These are phyloP conservation scores for Mollisiaceae sp. DNA, from an alignment of 2,329 filamentous ascomycete species.

Conservation along the genomic window DNA sequence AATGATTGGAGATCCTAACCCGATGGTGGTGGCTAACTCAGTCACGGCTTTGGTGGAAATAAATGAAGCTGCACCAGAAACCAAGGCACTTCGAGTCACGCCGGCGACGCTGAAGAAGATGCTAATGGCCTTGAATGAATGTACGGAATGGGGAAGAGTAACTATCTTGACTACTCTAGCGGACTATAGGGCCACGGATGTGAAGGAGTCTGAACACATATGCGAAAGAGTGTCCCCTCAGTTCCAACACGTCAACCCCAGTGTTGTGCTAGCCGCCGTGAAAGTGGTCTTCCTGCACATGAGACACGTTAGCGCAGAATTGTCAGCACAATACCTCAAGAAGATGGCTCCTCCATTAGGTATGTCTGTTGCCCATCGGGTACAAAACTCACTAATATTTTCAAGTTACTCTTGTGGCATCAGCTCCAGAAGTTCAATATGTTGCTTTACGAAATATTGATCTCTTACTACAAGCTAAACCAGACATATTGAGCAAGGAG, in stretches of 20 bases:
- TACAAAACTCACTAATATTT: conserved; percentile 24
- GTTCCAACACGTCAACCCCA: conserved; percentile 98
- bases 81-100: conserved; percentile 82
- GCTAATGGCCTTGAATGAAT: conserved; percentile 94
- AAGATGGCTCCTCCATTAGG: conserved; percentile 98
- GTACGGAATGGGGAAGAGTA: conserved; percentile 96
- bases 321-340: conserved; percentile 86
- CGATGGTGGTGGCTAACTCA: conserved; percentile 98
- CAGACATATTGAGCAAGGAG: conserved; percentile 96
- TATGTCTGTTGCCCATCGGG: conserved; percentile 49
- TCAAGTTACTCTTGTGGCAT: conserved; percentile 90
- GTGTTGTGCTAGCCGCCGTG: conserved; percentile 94
- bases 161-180: conserved; percentile 90
- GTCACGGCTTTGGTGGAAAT: conserved; percentile 95
- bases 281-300: conserved; percentile 98
- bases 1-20: conserved; percentile 95
- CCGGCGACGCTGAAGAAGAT: conserved; percentile 89
- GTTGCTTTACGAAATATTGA: conserved; percentile 97
- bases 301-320: conserved; percentile 78
- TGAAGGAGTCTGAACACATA: conserved; percentile 97
- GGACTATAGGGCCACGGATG: conserved; percentile 83
- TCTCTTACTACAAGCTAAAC: conserved; percentile 90
- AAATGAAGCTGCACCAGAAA: conserved; percentile 87
- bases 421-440: conserved; percentile 96
- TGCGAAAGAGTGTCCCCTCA: conserved; percentile 95